Evolutionary conservation across 305 asterid genomes (phyloP), one percentile per base, ranked within the genome.

Genomic region (Euphrasia arctica): DNA sequence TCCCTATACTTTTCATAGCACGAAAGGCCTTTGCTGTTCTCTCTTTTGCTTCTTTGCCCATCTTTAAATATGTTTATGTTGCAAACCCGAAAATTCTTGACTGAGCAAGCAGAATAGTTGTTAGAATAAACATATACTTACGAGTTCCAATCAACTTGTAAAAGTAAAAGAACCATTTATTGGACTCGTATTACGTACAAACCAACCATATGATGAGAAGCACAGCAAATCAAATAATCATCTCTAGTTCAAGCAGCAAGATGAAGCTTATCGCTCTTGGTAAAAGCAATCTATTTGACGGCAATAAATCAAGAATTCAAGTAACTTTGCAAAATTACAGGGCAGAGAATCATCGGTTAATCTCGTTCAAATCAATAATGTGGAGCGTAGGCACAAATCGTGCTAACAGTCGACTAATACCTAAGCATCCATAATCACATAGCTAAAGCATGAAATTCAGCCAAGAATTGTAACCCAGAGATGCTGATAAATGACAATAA

Each of bases 1-100:
- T 77, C 50, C 96, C 93, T 64, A 89, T 62, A 65, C 48, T 74
- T 66, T 73, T 84, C 96, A 89, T 89, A 65, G 96, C 91, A 59
- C 62, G 80, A 71, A 70, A 74, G 77, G 96, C 93, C 57, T 70
- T 77, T 13, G 61, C 63, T 67, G 74, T 62, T 67, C 74, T 77
- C 14, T 52, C 56, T 70, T 70, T 77, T 13, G 75, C 55, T 22
- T 76, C 77, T 69, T 68, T 65, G 66, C 68, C 71, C 82, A 77
- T 78, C 28, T 48, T 42, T 47, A 60, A 47, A 56, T 67, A 63
- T 68, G 34, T 67, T 64, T 69, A 57, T 41, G 67, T 55, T 25
- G 63, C 62, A 56, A 70, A 69, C 12, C 64, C 45, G 65, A 60
- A 63, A 31, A 64, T 56, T 54, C 69, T 54, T 18, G 22, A 18